Base-by-base conservation (phyloP, 2,329 filamentous ascomycete species). In the Colletotrichum tamarilloi region DNA sequence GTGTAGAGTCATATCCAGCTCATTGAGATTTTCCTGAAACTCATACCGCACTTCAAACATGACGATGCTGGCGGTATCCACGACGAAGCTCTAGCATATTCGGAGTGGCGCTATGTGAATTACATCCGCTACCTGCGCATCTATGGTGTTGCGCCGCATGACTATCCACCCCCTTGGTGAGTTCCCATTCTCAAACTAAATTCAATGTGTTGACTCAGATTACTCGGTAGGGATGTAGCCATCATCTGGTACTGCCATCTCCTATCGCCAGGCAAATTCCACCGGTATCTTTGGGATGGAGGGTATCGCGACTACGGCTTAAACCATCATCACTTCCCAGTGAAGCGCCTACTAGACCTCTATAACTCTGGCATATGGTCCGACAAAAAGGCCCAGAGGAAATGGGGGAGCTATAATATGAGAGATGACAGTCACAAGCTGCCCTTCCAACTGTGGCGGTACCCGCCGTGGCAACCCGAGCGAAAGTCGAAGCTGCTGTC, bases 201-300 rank as follows among this genome's bases (percentile, higher is more conserved):
- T 16, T 28, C 12, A 3, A 7, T 8, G 4, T 2, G 2, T 6
- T 22, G 1, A 55, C 22, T 8, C 19, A 62, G 3, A 70, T n/a
- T 53, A n/a, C 26, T 12, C 52, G 8, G 3, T 12, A 76, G 75
- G 73, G 75, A 76, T 19, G 70, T 76, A 1, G 75, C 75, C 14
- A 67, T 76, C 5, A 72, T 76, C 19, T 76, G 74, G 75, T 76
- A 76, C 63, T 75, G 75, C 46, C 75, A 76, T 52, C 65, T 76
- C 16, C 66, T 75, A n/a, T 74, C 73, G 1, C 74, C 75, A 1
- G 62, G 38, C 3, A 58, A 53, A 3, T 76, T 76, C 30, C 74
- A 76, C 19, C 63, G 67, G 2, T 73, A 76, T 26, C 58, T 76
- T 2, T 75, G 73, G 73, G 60, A 73, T 38, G 57, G 52, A 58